phyloP scores from a whole-genome alignment of 257 asterid genomes.

The Cinchona pubescens region DNA sequence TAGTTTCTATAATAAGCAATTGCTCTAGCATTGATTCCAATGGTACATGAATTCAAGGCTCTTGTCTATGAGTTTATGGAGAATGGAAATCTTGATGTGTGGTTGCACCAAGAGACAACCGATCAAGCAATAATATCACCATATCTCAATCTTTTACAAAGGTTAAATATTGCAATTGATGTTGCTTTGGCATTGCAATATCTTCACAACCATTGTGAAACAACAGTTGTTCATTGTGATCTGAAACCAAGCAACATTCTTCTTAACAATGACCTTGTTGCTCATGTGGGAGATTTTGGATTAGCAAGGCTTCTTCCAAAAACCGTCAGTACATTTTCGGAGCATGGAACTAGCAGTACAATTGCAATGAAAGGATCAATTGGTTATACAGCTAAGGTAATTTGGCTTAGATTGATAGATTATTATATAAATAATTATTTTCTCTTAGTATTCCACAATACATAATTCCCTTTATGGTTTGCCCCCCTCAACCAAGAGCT shows the following conservation, averaged over 20 bases:
- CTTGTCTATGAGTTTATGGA: too few species aligned
- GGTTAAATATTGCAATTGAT: conserved; percentile 26
- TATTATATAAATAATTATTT: too few species aligned
- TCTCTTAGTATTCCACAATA: too few species aligned
- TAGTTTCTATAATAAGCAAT: too few species aligned
- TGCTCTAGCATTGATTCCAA: too few species aligned
- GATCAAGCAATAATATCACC: background rate
- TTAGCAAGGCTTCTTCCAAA: conserved; percentile 24
- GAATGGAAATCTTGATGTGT: conserved; percentile 32
- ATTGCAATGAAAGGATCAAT: conserved; percentile 31
- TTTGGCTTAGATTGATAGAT: too few species aligned
- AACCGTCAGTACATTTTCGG: background rate
- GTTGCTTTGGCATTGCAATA: conserved; percentile 18
- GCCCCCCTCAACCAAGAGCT: too few species aligned
- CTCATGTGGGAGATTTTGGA: conserved; percentile 34
- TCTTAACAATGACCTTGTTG: too few species aligned
- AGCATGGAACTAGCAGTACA: conserved; percentile 14
- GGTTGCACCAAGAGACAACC: conserved; percentile 13
- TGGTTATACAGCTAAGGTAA: conserved; percentile 35
- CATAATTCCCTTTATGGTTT: too few species aligned
- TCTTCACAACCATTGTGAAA: background rate
- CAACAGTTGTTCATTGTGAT: background rate
- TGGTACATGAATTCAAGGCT: too few species aligned
- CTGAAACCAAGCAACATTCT: too few species aligned
- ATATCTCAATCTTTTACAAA: conserved; percentile 10